Evolutionary conservation across 2,329 filamentous ascomycete species (phyloP), one percentile per base, ranked within the genome.

Genomic region (Colletotrichum sp.): DNA sequence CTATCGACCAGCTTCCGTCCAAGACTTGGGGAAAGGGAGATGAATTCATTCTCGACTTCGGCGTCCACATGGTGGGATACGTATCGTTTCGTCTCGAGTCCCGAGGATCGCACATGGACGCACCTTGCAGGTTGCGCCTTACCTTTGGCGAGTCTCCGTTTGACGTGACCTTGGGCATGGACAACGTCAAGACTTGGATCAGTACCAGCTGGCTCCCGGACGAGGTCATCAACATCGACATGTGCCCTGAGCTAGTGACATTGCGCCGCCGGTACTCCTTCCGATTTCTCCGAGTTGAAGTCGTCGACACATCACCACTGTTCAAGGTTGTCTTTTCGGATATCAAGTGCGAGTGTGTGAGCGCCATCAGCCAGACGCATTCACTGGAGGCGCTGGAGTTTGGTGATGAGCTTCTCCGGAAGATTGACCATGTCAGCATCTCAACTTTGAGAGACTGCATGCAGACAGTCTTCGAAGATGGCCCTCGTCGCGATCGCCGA

Each of bases 391-490:
- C 67, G 10, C 67, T 76, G 36, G 44, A 59, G 4, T 79, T 81
- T 30, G 36, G 74, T 6, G 78, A 80, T 62, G 16, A 69, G 3
- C 72, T 82, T 26, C 79, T 85, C 4, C 57, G 69, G 16, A 71
- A 76, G 24, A 81, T 84, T 28, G 83, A 85, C 72, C 77, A 79
- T 13, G 80, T 81, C 71, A 81, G 81, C 67, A 78, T 82, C 57
- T 77, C 81, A 34, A 85, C 84, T 8, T 78, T 85, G 3, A 76
- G 83, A n/a, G 81, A 85, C 70, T 85, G 84, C 72, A 85, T 85
- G 84, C 83, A 85, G 71, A 83, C 83, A 15, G 83, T 85, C 18
- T 85, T 85, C 70, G 84, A 85, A 72, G 84, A 85, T 34, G 83
- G 84, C 3, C 84, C 83, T 13, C 77, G 84, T n/a, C 78, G 84